These are phyloP conservation scores for Sphaerulina vaccinii DNA, from an alignment of 2,329 filamentous ascomycete species.

Conservation along the genomic window DNA sequence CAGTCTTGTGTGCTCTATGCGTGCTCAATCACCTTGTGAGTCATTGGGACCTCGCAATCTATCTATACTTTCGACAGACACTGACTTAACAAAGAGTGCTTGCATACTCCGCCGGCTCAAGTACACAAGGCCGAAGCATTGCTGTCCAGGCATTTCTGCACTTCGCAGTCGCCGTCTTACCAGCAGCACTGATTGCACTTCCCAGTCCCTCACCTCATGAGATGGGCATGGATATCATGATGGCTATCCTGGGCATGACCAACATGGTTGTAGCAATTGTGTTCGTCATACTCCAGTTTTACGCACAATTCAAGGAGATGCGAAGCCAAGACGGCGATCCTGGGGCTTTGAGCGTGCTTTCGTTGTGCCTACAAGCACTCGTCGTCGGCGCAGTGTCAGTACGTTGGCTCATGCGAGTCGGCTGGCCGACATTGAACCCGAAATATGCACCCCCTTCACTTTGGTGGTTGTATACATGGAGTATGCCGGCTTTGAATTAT, in stretches of 20 bases:
- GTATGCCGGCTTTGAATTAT: background rate
- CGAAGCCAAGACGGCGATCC: background rate
- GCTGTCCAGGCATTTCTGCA: background rate
- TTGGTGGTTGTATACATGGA: background rate
- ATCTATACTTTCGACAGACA: background rate
- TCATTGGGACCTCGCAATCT: background rate
- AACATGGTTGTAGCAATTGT: background rate
- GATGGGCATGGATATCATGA: background rate
- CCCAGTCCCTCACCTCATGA: background rate
- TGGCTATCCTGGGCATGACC: background rate
- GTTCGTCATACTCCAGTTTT: background rate
- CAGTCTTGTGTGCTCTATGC: background rate
- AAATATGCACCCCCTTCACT: background rate
- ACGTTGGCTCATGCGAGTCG: background rate
- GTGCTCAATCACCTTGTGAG: background rate
- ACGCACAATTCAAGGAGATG: background rate
- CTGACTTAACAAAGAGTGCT: background rate
- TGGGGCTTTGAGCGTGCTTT: background rate
- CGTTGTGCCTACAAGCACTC: background rate
- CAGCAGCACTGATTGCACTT: background rate
- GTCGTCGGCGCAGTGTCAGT: background rate
- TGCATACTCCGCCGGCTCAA: background rate
- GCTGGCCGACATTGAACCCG: background rate
- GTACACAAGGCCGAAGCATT: background rate
- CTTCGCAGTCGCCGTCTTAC: background rate